Base-by-base conservation (phyloP, 1,284 basidiomycete species). In the Cutaneotrichosporon sp. region DNA sequence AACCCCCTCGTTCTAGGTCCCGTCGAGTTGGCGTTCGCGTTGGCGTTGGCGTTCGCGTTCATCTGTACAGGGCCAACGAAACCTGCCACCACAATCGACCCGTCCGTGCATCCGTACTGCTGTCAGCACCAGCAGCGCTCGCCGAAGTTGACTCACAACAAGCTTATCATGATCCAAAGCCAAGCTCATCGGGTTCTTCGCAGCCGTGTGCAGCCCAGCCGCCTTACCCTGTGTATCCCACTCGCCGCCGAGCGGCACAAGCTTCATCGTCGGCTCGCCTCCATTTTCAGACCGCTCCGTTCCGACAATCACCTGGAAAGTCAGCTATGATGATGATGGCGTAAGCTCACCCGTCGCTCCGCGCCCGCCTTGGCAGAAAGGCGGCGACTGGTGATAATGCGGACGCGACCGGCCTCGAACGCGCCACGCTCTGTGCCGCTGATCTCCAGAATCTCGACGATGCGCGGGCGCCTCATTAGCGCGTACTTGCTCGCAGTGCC, bases 331-430 rank as follows among this genome's bases (percentile, higher is more conserved):
- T 5, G 4, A 17, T 14, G 1, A 41, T 5, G 29, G 9, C n/a
- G n/a, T 19, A n/a, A n/a, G 48, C 70, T 68, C 20, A 76, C 65
- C 41, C 67, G 60, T 31, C 74, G 63, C 39, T 76, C 68, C 1
- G 73, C 69, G 1, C 75, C 75, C 3, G 67, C 54, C 7, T 72
- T 60, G 16, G 67, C 62, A 22, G 72, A 73, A 51, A 75, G 70
- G 4, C 76, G 55, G 5, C 70, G 74, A n/a, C 67, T 66, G 5
- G 68, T 67, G 5, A 75, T 70, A 6, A 77, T 63, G 27, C 75
- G 59, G 6, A 61, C 59, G 49, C 60, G 47, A 6, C 60, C 52
- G 1, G 61, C 57, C 51, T 68, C 66, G n/a, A 65, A 55, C 0
- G 62, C 61, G 11, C 66, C 66, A 12, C 67, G 60, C 46, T 67